Percentiles rank a stretch among this genome's conserved stretches.
Conservation (phyloP, 1,139 yeast genomes). For the Williopsis jadinii region DNA sequence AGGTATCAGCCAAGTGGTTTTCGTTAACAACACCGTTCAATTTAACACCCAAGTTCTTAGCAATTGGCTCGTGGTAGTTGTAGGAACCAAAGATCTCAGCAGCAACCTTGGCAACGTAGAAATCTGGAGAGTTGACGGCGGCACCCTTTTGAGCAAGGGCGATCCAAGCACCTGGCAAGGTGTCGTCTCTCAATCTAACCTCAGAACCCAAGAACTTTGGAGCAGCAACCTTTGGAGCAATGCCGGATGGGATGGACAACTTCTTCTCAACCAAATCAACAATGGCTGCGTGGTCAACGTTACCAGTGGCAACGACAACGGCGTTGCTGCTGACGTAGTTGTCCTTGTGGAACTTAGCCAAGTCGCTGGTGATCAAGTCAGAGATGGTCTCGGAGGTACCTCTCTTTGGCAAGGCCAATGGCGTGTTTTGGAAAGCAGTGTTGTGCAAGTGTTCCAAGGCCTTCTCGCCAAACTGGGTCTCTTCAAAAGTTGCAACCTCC, state of each 20-base stretch:
- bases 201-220: slow-evolving; percentile 69
- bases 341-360: slow-evolving; percentile 46
- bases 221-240: slow-evolving; percentile 45
- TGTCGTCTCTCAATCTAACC: slow-evolving; percentile 82
- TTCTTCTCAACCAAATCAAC: slow-evolving; percentile 55
- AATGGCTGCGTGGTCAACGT: slow-evolving; percentile 58
- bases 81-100: slow-evolving; percentile 62
- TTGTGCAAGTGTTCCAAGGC: slow-evolving; percentile 70
- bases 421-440: slow-evolving; percentile 80
- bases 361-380: slow-evolving; percentile 51
- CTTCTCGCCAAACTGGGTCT: slow-evolving; percentile 28
- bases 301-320: slow-evolving; percentile 70
- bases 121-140: slow-evolving; percentile 53
- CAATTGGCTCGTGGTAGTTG: slow-evolving; percentile 43
- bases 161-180: slow-evolving; percentile 72
- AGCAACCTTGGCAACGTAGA: slow-evolving; percentile 66
- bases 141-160: slow-evolving; percentile 73
- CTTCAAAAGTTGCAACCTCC: slow-evolving; percentile 34
- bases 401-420: slow-evolving; percentile 64
- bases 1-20: slow-evolving; percentile 65
- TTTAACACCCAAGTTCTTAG: slow-evolving; percentile 77
- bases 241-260: slow-evolving; percentile 42
- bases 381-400: slow-evolving; percentile 64
- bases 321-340: slow-evolving; percentile 57
- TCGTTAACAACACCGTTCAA: slow-evolving; percentile 69